Evolutionary conservation across 805 yeast species (phyloP).

Genomic region (Suhomyces canberraensis): DNA sequence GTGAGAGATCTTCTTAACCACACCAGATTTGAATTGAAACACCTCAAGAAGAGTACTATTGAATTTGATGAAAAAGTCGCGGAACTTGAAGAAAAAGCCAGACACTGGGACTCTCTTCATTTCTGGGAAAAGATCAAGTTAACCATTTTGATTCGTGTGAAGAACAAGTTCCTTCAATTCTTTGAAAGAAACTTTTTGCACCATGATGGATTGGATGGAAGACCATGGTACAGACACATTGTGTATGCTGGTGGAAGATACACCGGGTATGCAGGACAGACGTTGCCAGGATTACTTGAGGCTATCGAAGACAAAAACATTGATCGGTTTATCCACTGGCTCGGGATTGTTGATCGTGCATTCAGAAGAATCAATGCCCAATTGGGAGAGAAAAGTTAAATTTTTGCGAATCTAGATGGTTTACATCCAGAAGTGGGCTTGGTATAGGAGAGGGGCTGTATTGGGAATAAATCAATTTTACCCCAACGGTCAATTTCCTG

Average conservation of each 20-base stretch:
- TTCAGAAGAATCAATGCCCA: conserved; percentile 29
- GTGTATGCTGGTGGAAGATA: conserved; percentile 57
- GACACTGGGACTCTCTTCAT: conserved; percentile 28
- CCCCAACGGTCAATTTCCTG: no score
- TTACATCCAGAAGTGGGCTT: no score
- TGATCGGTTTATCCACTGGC: conserved; percentile 42
- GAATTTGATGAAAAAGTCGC: conserved; percentile 27
- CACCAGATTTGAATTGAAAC: conserved; percentile 18
- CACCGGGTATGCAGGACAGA: conserved; percentile 49
- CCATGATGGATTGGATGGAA: conserved; percentile 42
- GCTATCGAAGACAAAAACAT: conserved; percentile 48
- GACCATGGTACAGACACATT: conserved; percentile 64
- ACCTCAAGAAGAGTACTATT: conserved; percentile 19
- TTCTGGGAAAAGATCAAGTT: conserved; percentile 37
- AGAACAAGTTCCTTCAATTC: conserved; percentile 37
- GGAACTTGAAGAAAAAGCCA: conserved; percentile 27
- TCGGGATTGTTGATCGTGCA: conserved; percentile 40
- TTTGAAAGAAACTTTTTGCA: conserved; percentile 55
- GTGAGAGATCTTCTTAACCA: conserved; percentile 22
- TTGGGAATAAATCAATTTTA: no score
- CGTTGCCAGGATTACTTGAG: conserved; percentile 59
- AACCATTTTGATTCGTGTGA: conserved; percentile 26
- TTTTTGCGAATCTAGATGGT: no score
- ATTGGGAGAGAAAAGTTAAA: no score
- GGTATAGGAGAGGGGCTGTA: no score